phyloP scores from a whole-genome alignment of 2,329 filamentous ascomycete genomes.

The Colletotrichum chlorophyti region DNA sequence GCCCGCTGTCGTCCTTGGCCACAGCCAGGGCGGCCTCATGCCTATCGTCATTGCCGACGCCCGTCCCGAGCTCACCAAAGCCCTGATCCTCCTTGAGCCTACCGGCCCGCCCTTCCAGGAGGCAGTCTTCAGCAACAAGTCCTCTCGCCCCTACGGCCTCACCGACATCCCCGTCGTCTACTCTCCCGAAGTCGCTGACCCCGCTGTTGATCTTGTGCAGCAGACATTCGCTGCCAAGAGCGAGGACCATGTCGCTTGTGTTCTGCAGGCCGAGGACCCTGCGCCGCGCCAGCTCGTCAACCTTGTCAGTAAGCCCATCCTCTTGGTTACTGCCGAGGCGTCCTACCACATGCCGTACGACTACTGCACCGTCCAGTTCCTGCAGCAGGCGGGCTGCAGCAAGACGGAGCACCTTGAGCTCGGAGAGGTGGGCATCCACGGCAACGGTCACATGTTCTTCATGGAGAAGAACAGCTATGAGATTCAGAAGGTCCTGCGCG shows the following conservation, averaged over 20 bases:
- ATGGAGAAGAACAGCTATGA: conserved; percentile 54
- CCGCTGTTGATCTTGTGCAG: conserved; percentile 41
- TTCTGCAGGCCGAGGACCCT: conserved; percentile 43
- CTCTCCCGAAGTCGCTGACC: conserved; percentile 46
- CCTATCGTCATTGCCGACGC: conserved; percentile 50
- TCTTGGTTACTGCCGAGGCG: conserved; percentile 49
- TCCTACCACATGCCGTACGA: conserved; percentile 55
- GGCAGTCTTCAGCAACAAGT: conserved; percentile 41
- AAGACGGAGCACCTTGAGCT: conserved; percentile 43
- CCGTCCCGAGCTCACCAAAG: conserved; percentile 47
- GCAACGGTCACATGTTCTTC: conserved; percentile 57
- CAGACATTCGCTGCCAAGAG: conserved; percentile 34
- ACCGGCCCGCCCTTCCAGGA: conserved; percentile 55
- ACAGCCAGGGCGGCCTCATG: conserved; percentile 53
- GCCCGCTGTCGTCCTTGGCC: conserved; percentile 48
- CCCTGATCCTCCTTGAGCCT: conserved; percentile 52
- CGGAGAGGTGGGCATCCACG: conserved; percentile 44
- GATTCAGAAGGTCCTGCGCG: conserved; percentile 37
- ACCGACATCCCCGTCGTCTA: conserved; percentile 57
- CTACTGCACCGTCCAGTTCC: conserved; percentile 46
- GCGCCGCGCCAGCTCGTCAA: conserved; percentile 44
- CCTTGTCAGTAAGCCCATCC: conserved; percentile 40
- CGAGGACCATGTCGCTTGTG: conserved; percentile 34
- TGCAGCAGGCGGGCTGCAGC: conserved; percentile 49
- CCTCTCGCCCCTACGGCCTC: conserved; percentile 50